These are phyloP conservation scores for Tylopilus subfusipes DNA, from an alignment of 768 basidiomycete species.

Conservation along the genomic window DNA sequence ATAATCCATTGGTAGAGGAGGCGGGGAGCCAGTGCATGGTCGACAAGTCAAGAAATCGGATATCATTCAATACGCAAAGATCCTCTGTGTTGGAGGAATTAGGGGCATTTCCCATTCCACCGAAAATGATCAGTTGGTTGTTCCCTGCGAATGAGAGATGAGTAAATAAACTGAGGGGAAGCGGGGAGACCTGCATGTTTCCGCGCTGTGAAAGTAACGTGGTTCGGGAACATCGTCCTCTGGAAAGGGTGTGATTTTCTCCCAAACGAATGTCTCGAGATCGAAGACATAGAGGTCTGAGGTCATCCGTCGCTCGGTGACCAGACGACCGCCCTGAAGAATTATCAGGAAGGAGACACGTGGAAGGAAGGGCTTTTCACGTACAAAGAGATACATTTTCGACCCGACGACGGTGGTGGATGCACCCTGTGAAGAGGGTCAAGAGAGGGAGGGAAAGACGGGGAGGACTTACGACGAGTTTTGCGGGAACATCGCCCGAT, in stretches of 20 bases:
- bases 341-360: neutral
- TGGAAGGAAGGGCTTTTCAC: constrained; percentile 19
- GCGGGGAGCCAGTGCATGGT: constrained; percentile 68
- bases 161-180: constrained; percentile 3
- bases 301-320: constrained; percentile 84
- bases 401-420: constrained; percentile 88
- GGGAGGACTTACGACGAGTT: constrained; percentile 68
- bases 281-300: constrained; percentile 90
- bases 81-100: constrained; percentile 71
- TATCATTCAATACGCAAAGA: constrained; percentile 88
- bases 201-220: constrained; percentile 94
- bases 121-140: constrained; percentile 87
- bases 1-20: constrained; percentile 25
- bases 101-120: constrained; percentile 86
- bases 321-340: constrained; percentile 77
- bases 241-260: constrained; percentile 53
- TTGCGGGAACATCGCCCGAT: constrained; percentile 81
- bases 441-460: neutral
- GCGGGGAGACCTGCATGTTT: constrained; percentile 54
- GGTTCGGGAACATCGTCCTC: constrained; percentile 75
- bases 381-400: constrained; percentile 86
- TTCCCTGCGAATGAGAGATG: constrained; percentile 51
- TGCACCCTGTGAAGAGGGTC: constrained; percentile 56
- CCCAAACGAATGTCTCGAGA: constrained; percentile 78
- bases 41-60: constrained; percentile 81